Conservation (phyloP, 1,139 yeast genomes). For the Oligophagozyma castellii region DNA sequence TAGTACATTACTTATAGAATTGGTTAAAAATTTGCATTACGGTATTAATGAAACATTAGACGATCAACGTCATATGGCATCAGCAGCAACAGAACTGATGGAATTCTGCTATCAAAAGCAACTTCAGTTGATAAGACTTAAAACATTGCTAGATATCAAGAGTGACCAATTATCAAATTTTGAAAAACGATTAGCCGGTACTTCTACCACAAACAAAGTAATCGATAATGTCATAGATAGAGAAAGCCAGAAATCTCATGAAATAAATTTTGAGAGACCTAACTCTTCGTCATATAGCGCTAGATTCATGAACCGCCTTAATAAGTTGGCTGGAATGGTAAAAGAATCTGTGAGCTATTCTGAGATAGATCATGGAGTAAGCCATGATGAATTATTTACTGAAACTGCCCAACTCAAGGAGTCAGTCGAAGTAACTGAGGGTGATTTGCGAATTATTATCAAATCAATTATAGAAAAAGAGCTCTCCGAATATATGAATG, state of each 20-base stretch:
- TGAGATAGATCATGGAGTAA: conserved; percentile 17
- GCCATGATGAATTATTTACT: conserved; percentile 15
- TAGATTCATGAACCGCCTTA: conserved; percentile 13
- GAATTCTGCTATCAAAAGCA: conserved; percentile 59
- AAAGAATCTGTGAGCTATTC: conserved; percentile 25
- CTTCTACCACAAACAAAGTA: conserved; percentile 22
- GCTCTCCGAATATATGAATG: conserved; percentile 16
- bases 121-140: conserved; percentile 34
- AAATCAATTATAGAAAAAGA: conserved; percentile 19
- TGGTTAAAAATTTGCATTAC: conserved; percentile 57
- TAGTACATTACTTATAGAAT: conserved; percentile 48
- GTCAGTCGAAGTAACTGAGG: conserved; percentile 20
- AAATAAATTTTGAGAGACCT: conserved; percentile 19
- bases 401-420: conserved; percentile 24
- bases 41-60: conserved; percentile 74
- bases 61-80: conserved; percentile 68
- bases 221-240: conserved; percentile 22
- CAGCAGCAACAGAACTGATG: conserved; percentile 50
- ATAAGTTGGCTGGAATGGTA: conserved; percentile 23
- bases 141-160: conserved; percentile 19
- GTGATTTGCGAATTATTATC: conserved; percentile 24
- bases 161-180: conserved; percentile 21
- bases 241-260: conserved; percentile 6
- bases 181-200: too few relatives aligned
- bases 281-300: conserved; percentile 11